phyloP scores from a whole-genome alignment of 1,284 basidiomycete genomes.

The Marasmius fiardii region DNA sequence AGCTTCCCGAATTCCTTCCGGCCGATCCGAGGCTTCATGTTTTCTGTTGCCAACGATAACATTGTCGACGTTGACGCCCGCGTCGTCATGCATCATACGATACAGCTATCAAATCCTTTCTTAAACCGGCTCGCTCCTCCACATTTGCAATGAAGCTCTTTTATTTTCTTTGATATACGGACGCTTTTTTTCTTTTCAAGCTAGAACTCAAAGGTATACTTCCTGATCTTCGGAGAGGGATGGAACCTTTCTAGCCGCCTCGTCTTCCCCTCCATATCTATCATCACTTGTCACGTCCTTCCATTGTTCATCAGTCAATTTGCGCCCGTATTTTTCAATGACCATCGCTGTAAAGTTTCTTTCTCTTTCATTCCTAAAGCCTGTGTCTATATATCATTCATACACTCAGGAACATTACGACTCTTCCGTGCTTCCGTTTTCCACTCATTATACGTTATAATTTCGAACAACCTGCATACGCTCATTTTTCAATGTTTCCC shows the following conservation, averaged over 20 bases:
- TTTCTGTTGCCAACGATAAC: neutral
- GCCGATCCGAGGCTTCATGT: neutral
- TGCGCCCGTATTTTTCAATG: conserved; percentile 39
- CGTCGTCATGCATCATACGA: neutral
- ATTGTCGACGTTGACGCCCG: neutral
- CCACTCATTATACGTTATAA: conserved; percentile 11
- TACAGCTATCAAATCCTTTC: conserved; percentile 5
- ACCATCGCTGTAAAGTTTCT: neutral
- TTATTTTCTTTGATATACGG: conserved; percentile 42
- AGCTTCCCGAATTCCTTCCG: neutral
- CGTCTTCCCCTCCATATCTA: conserved; percentile 19
- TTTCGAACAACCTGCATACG: conserved; percentile 4
- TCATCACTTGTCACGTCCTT: conserved; percentile 10
- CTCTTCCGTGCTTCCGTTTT: conserved; percentile 8
- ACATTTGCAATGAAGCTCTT: conserved; percentile 10
- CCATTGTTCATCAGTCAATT: conserved; percentile 10
- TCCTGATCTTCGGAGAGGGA: conserved; percentile 18
- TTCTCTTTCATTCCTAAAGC: neutral
- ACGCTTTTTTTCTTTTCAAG: conserved; percentile 67
- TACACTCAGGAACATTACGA: neutral
- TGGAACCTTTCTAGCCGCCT: conserved; percentile 28
- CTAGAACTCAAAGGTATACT: conserved; percentile 16
- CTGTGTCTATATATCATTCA: conserved; percentile 2
- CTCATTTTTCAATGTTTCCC: conserved; percentile 15
- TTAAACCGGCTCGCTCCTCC: conserved; percentile 8